Evolutionary conservation across 192 early-diverging fungal species (phyloP), one percentile per base, ranked within the genome.

Genomic region (Gaertneriomyces sp.): DNA sequence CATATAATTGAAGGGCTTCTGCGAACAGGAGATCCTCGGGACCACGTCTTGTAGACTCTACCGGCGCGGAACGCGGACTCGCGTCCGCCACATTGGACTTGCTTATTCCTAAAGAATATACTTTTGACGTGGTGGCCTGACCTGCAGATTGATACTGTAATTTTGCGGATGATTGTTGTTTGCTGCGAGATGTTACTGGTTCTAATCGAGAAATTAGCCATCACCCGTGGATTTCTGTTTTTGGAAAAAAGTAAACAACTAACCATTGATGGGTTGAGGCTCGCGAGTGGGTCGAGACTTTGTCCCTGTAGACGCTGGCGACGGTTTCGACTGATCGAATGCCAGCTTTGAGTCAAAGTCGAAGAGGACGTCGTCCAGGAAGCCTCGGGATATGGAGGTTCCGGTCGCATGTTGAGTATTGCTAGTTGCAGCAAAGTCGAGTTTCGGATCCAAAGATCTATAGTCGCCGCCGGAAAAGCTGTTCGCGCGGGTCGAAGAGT

Each of bases 291-390:
- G 4, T 7, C 38, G 52, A 17, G 7, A 33, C 52, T 53, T 33
- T 33, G n/a, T n/a, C n/a, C n/a, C n/a, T n/a, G 25, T 33, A 33
- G 25, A 33, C 25, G 25, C 25, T 33, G 25, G 25, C 25, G 25
- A 33, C 25, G 25, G 25, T 33, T 33, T 33, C 25, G 25, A 33
- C 25, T 33, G 25, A 33, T 33, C 20, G n/a, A 51, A 20, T 8
- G 33, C 33, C 58, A 11, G 17, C 58, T 19, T 11, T 43, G 20
- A 20, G 20, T 61, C 60, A 39, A 61, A 61, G 47, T 61, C 60
- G 47, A 61, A 61, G 44, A 61, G 14, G 39, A 61, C 60, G 47
- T 61, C 60, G 47, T 61, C 60, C 60, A 61, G 43, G 39, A 61
- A 61, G 12, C 39, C 38, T 5, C 20, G 25, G 44, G 44, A 42